Evolutionary conservation across 345 rosid species (phyloP).

Genomic region (Pugionium cornutum): DNA sequence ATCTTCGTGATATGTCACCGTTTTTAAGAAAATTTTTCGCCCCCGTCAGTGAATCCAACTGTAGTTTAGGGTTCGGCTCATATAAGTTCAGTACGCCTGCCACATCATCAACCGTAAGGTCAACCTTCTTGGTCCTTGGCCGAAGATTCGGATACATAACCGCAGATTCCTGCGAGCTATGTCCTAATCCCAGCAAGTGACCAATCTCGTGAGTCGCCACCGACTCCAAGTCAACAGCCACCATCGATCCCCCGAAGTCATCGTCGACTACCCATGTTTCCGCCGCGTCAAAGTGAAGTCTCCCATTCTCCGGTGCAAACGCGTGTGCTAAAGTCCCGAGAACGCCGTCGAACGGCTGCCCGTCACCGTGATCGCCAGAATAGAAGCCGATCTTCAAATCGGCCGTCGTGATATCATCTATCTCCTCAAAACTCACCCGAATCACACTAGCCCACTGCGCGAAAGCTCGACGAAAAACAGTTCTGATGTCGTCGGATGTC

Average conservation of each 20-base stretch:
- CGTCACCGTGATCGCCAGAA: constrained; percentile 74
- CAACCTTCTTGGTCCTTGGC: constrained; percentile 62
- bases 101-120: constrained; percentile 76
- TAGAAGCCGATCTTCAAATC: constrained; percentile 72
- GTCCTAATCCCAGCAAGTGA: constrained; percentile 81
- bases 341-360: constrained; percentile 86
- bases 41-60: constrained; percentile 55
- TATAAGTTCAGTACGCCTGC: constrained; percentile 75
- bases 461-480: constrained; percentile 61
- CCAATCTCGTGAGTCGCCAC: constrained; percentile 98
- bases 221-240: constrained; percentile 84
- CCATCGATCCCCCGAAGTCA: constrained; percentile 47
- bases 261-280: constrained; percentile 79
- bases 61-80: constrained; percentile 75
- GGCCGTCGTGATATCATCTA: constrained; percentile 47
- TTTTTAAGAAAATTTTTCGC: constrained; percentile 56
- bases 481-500: constrained; percentile 42
- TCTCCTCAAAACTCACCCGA: constrained; percentile 65
- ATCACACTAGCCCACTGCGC: constrained; percentile 73
- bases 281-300: constrained; percentile 75
- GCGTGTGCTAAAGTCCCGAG: constrained; percentile 84
- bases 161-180: constrained; percentile 70
- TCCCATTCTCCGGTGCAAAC: constrained; percentile 83
- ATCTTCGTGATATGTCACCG: constrained; percentile 30
- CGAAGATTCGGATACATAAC: constrained; percentile 93